Percentiles rank a stretch among this genome's conserved stretches.
phyloP scores from a whole-genome alignment of 176 grass and related monocot genomes.

The Miscanthus lutarioriparius region DNA sequence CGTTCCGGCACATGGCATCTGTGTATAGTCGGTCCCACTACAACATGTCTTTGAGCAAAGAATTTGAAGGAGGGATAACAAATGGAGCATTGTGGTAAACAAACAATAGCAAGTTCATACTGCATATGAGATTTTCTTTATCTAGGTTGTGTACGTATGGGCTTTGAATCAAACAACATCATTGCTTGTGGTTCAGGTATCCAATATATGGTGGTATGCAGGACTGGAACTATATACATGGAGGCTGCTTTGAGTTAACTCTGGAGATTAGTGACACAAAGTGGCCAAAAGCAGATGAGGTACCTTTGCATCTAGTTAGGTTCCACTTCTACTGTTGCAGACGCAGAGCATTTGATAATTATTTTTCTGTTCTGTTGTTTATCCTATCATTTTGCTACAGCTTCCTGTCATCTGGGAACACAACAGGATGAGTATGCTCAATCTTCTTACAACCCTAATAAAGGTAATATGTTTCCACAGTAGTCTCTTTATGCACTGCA shows the following conservation, averaged over 20 bases:
- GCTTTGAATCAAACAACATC: constrained; percentile 21
- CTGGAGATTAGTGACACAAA: constrained; percentile 92
- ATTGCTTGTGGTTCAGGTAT: constrained; percentile 63
- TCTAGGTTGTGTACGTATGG: background rate
- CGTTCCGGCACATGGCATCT: constrained; percentile 80
- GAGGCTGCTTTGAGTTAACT: constrained; percentile 94
- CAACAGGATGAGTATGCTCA: constrained; percentile 95
- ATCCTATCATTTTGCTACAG: constrained; percentile 42
- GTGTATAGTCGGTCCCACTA: constrained; percentile 88
- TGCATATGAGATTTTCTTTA: background rate
- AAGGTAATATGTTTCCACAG: constrained; percentile 61
- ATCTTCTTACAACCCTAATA: constrained; percentile 78
- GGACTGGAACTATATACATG: constrained; percentile 99
- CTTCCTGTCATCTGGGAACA: constrained; percentile 82
- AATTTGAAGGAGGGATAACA: constrained; percentile 91
- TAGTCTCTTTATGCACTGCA: constrained; percentile 14
- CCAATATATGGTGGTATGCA: constrained; percentile 99
- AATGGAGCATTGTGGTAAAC: constrained; percentile 88
- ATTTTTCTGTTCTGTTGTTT: constrained; percentile 33
- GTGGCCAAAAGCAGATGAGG: constrained; percentile 92
- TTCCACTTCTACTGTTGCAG: background rate
- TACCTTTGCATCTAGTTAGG: constrained; percentile 38
- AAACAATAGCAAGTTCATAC: constrained; percentile 6
- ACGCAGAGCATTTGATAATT: constrained; percentile 1
- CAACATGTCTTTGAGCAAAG: constrained; percentile 96